Evolutionary conservation across 768 basidiomycete species (phyloP).

Genomic region (Coprinopsis sp.): DNA sequence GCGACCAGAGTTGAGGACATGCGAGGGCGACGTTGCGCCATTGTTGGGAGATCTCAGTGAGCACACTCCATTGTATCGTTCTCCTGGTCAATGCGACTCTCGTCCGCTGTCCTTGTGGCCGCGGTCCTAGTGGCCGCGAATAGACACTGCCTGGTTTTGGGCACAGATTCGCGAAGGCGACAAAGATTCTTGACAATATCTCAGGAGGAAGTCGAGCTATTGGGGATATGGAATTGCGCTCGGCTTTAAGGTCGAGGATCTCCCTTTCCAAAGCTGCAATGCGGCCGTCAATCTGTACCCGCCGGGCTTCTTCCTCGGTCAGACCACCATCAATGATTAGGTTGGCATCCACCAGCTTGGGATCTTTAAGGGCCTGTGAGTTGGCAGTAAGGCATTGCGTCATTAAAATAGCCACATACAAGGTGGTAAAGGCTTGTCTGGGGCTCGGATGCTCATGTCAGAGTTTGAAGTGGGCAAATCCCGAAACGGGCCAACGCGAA

Average conservation of each 20-base stretch:
- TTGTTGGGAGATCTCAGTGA: neutral
- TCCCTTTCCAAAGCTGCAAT: neutral
- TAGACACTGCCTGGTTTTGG: neutral
- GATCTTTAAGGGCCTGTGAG: no score
- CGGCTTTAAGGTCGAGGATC: neutral
- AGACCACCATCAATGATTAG: no score
- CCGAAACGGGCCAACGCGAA: no score
- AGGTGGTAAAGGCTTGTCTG: no score
- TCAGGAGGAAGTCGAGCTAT: neutral
- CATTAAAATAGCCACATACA: no score
- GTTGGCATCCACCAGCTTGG: no score
- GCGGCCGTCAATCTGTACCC: neutral
- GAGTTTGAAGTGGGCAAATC: no score
- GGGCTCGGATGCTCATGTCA: no score
- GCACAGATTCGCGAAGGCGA: neutral
- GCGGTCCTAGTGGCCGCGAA: neutral
- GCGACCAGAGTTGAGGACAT: neutral
- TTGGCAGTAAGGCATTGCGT: no score
- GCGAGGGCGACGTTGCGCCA: slow-evolving; percentile 1
- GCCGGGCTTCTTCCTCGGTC: neutral
- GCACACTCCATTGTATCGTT: neutral
- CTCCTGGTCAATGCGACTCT: neutral
- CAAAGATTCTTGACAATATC: neutral
- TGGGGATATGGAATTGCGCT: neutral
- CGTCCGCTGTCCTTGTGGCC: neutral